A percentile compares a stretch with the other conserved stretches of the same genome.
phyloP scores from a whole-genome alignment of 1,284 basidiomycete genomes.

The Ceratobasidium sp. region DNA sequence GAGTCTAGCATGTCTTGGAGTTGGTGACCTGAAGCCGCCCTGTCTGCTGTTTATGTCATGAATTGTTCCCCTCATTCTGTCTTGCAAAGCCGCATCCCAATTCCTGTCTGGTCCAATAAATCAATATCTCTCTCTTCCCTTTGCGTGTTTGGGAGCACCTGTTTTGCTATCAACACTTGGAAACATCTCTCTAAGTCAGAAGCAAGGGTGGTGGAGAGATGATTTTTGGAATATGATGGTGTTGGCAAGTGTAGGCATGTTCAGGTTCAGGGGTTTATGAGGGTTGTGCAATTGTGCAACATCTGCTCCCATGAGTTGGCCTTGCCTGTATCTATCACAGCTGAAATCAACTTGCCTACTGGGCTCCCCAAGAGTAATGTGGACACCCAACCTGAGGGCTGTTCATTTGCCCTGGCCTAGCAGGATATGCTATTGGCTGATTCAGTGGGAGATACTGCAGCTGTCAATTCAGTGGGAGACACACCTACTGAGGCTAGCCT shows the following conservation, averaged over 20 bases:
- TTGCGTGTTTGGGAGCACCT: conserved; percentile 22
- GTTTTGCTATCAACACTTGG: not conserved
- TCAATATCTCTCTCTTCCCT: conserved; percentile 11
- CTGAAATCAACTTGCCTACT: too few relatives aligned
- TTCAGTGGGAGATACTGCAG: conserved; percentile 7
- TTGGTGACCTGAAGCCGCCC: conserved; percentile 22
- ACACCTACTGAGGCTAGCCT: too few relatives aligned
- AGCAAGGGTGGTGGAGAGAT: not conserved
- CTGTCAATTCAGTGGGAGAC: conserved; percentile 15
- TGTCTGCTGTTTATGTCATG: not conserved
- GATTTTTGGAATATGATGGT: conserved; percentile 24
- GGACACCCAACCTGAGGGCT: not conserved
- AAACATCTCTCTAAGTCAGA: conserved; percentile 2
- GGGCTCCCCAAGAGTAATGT: not conserved
- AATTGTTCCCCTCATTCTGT: conserved; percentile 29
- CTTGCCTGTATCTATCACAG: not conserved
- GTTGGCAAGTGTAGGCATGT: conserved; percentile 4
- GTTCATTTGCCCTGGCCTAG: not conserved
- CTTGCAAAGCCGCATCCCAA: not conserved
- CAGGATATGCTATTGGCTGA: too few relatives aligned
- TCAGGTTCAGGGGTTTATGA: not conserved
- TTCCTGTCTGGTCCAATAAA: conserved; percentile 3
- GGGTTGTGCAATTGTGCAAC: conserved; percentile 22
- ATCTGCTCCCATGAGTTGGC: conserved; percentile 25
- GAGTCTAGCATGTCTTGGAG: conserved; percentile 14